Evolutionary conservation across 139 green algal genomes (phyloP), one percentile per base, ranked within the genome.

Genomic region (Micractinium sp.): DNA sequence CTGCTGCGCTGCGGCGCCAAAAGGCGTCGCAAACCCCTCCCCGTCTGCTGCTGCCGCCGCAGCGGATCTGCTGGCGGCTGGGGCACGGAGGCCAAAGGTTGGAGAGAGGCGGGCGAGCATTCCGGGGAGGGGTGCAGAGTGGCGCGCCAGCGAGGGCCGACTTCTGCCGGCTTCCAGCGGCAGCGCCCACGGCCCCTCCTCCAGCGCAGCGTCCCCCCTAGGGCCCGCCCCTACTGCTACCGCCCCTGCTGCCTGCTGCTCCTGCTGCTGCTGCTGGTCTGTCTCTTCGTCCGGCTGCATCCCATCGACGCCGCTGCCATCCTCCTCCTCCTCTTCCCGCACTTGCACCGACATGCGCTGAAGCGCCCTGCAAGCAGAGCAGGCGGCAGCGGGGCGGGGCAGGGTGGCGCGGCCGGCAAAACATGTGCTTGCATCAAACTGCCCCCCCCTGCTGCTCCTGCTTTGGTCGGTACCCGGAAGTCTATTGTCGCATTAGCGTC

Each of bases 281-380:
- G 77, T 4, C 5, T 82, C 31, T 27, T 38, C 31, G 27, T 38
- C 14, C 9, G 71, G 23, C 38, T 82, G 38, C 23, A 35, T 12
- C 18, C 19, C 38, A 0, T 25, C 38, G 0, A 7, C 20, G 77
- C 22, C 77, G 22, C 19, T 53, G 23, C 38, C 23, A 20, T 61
- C 38, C 38, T 56, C 41, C 38, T 39, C 38, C 23, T 61, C 77
- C 29, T 39, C 80, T 18, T 73, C 80, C 2, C 27, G 33, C 31
- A 25, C 12, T 3, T 86, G 35, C 22, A 75, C 1, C 56, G 53
- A 75, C 81, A 86, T 86, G 81, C 60, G 81, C 60, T 86, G 81
- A 7, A 86, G 56, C 3, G 81, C 81, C 33, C 81, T 86, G 81
- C 81, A 27, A 27, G 15, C 16, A 20, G 31, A 81, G 38, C 38